Evolutionary conservation across 73 alveolate species (phyloP), one percentile per base, ranked within the genome.

Genomic region (Paramecium sonneborni): DNA sequence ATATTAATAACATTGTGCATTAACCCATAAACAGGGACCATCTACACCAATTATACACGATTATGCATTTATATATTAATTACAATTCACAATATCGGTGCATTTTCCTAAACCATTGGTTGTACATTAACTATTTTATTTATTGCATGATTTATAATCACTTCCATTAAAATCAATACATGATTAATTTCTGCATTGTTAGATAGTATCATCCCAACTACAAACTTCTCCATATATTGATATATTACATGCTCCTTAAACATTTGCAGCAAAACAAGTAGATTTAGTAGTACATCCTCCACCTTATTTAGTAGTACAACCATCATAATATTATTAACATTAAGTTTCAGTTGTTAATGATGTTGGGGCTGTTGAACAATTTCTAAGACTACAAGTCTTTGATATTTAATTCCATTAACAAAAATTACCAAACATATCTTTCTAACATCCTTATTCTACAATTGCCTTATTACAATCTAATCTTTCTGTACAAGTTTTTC

Each of bases 231-330:
- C 89, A 8, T 30, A 32, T 34, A 8, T 21, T 5, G 52, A 32
- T 11, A 3, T 70, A 7, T 20, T 70, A 38, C 86, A 70, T 70
- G 86, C 86, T n/a, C 20, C 35, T 37, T 70, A 70, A 15, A 34
- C 86, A 70, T 30, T 70, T 12, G 86, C 86, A 70, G 58, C 57
- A 14, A 0, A 20, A 18, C 86, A 70, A 20, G 57, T 70, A 34
- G 86, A 34, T 32, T 70, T 70, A 14, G 11, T 21, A 28, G 57
- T 15, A 23, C 89, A 76, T 76, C 89, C 89, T 38, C 89, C 89
- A 12, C 70, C 70, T 39, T 8, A 24, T 20, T 38, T 76, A 8
- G 89, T 35, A 39, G 52, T 41, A 41, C 89, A 76, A 41, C 70
- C 70, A 28, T 20, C 41, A 9, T 28, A 44, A 76, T 41, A 76